Base-by-base conservation (phyloP, 345 rosid species). In the Pistacia vera region DNA sequence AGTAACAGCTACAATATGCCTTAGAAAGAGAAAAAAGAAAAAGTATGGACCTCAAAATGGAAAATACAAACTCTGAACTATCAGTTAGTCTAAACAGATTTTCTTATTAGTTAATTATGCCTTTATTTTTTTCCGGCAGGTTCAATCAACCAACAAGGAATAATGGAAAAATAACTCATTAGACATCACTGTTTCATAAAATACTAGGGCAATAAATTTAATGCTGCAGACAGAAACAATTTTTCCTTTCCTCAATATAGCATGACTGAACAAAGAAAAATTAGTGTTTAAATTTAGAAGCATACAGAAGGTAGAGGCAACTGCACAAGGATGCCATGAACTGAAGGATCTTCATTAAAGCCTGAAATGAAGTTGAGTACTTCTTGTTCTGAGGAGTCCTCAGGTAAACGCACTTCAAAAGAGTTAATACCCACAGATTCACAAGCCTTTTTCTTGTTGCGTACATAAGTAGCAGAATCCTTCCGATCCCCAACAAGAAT, bases 261-360 rank as follows among this genome's bases (percentile, higher is more conserved):
- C 57, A 52, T 28, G 16, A 52, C 33, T 36, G 49, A 57, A 49
- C 10, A 38, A 74, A 30, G 11, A 28, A 28, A 75, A 75, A 9
- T 22, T 22, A 13, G 46, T 65, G 54, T 51, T 46, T 28, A 70
- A 64, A 63, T 77, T 69, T 25, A 70, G 81, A 75, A 83, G 55
- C 86, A 54, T 88, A 93, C 97, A 71, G 88, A 80, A 77, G 97
- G 97, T 46, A 94, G 81, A 55, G 98, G 97, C 81, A 91, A 80
- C 80, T 94, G 97, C 72, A 94, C 97, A 76, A 92, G 97, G 82
- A 94, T 92, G 82, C 97, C 98, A 71, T 95, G 97, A 64, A 95
- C 93, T 0, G 84, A 80, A 78, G 95, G 86, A 81, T 93, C 92
- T 44, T 75, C 82, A 57, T 95, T 95, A 75, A 89, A 93, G 61